Evolutionary conservation across 2,329 filamentous ascomycete species (phyloP), one percentile per base, ranked within the genome.

Genomic region (Chaetomium strumarium): DNA sequence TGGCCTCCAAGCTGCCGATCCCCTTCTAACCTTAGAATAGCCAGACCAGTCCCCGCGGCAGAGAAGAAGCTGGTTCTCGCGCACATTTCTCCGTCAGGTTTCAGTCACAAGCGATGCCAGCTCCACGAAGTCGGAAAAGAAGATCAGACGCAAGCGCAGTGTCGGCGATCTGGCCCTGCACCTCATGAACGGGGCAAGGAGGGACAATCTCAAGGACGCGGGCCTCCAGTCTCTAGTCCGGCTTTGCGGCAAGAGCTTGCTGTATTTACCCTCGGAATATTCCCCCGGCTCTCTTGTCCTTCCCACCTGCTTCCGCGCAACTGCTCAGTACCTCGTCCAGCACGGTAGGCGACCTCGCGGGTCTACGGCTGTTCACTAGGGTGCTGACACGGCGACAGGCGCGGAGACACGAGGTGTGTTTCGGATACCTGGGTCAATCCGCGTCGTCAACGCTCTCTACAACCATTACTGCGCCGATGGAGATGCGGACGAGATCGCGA

Each of bases 281-380:
- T 72, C 81, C 3, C 75, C 80, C 1, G 73, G 76, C 16, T 75
- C 76, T 20, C 67, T 87, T 24, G 68, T 78, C 16, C 67, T 87
- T 30, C 84, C 84, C 9, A 85, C 83, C 4, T 85, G 83, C 58
- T 73, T 87, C 45, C 80, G 83, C 41, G 83, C 84, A 10, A 82
- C 80, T 9, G 81, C 79, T n/a, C 80, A 85, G 57, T 76, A 81
- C 63, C 72, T 87, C 10, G 72, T 81, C 3, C 78, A 84, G 44
- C 69, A 85, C 64, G 78, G 79, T 80, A 62, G 62, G 72, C 52
- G n/a, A 11, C 11, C 29, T 12, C 5, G 11, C n/a, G 14, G 41
- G 19, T 16, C n/a, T 8, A 14, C n/a, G n/a, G 13, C 34, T 30
- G 9, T 29, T 11, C 9, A 8, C 11, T 17, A 33, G 14, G n/a